Evolutionary conservation across 164 flowering plant species (phyloP).

Genomic region (Tetracentron sinense): DNA sequence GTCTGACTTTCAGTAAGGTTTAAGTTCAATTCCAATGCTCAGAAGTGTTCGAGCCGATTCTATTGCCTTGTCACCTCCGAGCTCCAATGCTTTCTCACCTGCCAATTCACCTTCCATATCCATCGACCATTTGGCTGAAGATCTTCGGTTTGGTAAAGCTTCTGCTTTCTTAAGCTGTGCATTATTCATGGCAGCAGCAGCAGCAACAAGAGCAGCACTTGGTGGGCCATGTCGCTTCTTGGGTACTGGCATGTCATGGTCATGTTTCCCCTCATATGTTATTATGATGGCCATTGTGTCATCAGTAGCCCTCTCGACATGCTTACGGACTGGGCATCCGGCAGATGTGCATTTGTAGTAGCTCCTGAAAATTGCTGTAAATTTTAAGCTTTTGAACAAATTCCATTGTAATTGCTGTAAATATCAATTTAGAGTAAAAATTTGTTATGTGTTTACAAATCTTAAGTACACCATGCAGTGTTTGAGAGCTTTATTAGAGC

Average conservation of each 20-base stretch:
- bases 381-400: too few relatives aligned
- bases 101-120: slow-evolving; percentile 17
- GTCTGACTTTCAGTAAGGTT: slow-evolving; percentile 9
- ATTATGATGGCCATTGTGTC: slow-evolving; percentile 47
- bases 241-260: slow-evolving; percentile 81
- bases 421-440: too few relatives aligned
- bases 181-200: slow-evolving; percentile 46
- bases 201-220: slow-evolving; percentile 46
- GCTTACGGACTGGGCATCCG: slow-evolving; percentile 87
- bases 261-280: slow-evolving; percentile 74
- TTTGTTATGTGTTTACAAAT: too few relatives aligned
- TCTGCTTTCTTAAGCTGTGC: slow-evolving; percentile 32
- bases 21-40: slow-evolving; percentile 29
- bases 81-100: slow-evolving; percentile 20
- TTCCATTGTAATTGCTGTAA: too few relatives aligned
- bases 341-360: slow-evolving; percentile 86
- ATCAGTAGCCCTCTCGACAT: slow-evolving; percentile 65
- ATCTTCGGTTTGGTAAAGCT: slow-evolving; percentile 16
- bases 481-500: too few relatives aligned
- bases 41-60: slow-evolving; percentile 31
- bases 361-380: slow-evolving; percentile 57
- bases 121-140: slow-evolving; percentile 26
- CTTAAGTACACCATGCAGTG: too few relatives aligned
- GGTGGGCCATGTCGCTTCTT: slow-evolving; percentile 59
- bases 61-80: slow-evolving; percentile 26